Conservation (phyloP, 1,139 yeast genomes). For the Saccharomyces hybrid region DNA sequence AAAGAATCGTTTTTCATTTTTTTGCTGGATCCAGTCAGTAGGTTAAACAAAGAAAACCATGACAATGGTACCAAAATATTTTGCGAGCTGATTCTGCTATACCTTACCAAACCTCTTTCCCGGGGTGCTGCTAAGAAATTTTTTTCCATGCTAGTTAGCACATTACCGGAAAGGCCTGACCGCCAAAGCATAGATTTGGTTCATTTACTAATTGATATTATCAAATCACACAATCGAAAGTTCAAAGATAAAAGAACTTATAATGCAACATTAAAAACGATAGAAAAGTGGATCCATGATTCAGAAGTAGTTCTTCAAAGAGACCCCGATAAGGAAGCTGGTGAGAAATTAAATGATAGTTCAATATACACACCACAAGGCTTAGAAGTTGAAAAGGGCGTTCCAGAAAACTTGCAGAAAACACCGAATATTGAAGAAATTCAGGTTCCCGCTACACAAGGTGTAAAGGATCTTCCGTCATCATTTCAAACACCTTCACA, state of each 20-base stretch:
- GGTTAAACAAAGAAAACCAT: background rate
- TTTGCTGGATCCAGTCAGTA: background rate
- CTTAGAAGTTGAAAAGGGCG: background rate
- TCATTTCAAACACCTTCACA: background rate
- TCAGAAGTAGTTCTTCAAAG: background rate
- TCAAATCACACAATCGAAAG: background rate
- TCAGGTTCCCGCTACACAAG: slow-evolving; percentile 14
- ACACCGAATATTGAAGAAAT: background rate
- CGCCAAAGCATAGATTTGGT: background rate
- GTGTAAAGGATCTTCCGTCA: background rate
- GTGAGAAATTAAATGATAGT: no score
- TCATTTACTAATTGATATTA: background rate
- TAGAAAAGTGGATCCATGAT: background rate
- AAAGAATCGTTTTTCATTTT: background rate
- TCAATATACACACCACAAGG: background rate
- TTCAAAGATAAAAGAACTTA: background rate
- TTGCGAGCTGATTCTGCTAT: background rate
- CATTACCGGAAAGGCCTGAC: background rate
- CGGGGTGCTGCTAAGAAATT: background rate
- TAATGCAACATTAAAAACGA: background rate
- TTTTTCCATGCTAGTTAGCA: background rate
- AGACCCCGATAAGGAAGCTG: background rate
- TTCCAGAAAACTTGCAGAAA: background rate
- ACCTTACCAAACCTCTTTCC: background rate
- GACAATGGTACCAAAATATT: background rate